Evolutionary conservation across 257 asterid genomes (phyloP).

Genomic region (Solanum arcanum): DNA sequence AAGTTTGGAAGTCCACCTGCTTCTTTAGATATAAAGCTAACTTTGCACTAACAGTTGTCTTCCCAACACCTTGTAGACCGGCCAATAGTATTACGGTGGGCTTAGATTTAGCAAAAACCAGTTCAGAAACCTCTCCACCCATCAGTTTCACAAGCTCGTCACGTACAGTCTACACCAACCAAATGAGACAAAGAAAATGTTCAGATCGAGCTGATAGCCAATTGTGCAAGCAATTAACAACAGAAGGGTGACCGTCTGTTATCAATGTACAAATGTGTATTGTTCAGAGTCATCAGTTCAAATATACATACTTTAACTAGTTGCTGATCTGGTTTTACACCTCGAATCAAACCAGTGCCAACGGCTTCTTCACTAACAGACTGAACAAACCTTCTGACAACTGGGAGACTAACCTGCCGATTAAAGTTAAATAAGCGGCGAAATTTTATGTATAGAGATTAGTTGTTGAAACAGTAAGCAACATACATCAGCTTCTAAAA

Average conservation of each 20-base stretch:
- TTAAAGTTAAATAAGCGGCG: neutral
- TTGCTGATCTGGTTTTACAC: slow-evolving; percentile 95
- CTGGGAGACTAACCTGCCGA: slow-evolving; percentile 96
- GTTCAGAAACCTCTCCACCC: slow-evolving; percentile 98
- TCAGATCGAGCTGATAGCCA: neutral
- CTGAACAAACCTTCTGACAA: slow-evolving; percentile 93
- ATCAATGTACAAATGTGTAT: too few relatives aligned
- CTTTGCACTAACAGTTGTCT: slow-evolving; percentile 96
- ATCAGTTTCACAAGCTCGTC: slow-evolving; percentile 87
- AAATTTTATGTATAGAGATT: neutral
- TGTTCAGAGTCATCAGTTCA: neutral
- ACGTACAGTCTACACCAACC: slow-evolving; percentile 47
- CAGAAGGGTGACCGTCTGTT: neutral
- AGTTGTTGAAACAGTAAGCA: neutral
- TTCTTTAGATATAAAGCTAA: slow-evolving; percentile 89
- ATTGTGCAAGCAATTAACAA: neutral
- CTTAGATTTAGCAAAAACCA: slow-evolving; percentile 56
- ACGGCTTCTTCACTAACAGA: slow-evolving; percentile 82
- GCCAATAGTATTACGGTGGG: slow-evolving; percentile 92
- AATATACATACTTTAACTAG: slow-evolving; percentile 64
- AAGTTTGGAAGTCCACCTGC: slow-evolving; percentile 41
- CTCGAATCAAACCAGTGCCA: slow-evolving; percentile 85
- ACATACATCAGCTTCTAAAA: slow-evolving; percentile 93
- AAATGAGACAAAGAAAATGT: neutral
- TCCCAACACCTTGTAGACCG: slow-evolving; percentile 99